Evolutionary conservation across 257 asterid genomes (phyloP).

Genomic region (Solanum neorickii): DNA sequence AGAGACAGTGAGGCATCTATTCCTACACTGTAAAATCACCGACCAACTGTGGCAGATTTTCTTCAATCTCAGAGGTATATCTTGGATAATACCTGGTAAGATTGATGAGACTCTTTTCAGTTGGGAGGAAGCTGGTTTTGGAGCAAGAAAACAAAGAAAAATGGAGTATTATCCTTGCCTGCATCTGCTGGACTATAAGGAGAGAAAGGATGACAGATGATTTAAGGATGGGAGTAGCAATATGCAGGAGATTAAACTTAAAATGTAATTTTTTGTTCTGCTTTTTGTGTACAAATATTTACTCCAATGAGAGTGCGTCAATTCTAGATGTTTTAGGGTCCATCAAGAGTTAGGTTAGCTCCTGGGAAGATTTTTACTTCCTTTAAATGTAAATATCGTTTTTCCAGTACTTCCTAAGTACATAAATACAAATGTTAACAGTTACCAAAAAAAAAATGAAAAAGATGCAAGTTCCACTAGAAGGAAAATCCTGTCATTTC

Average conservation of each 20-base stretch:
- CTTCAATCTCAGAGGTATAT: background rate
- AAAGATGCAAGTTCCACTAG: background rate
- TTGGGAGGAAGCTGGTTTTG: background rate
- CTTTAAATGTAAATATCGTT: background rate
- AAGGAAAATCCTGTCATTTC: background rate
- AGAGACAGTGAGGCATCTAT: background rate
- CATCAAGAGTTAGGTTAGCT: background rate
- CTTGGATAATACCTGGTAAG: background rate
- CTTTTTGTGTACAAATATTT: background rate
- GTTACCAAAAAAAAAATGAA: background rate
- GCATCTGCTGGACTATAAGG: background rate
- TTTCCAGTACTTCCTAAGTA: background rate
- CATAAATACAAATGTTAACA: background rate
- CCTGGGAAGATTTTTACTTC: background rate
- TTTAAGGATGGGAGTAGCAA: background rate
- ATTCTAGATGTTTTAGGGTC: background rate
- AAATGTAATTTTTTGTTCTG: background rate
- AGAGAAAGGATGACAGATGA: background rate
- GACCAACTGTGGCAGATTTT: background rate
- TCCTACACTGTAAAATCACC: background rate
- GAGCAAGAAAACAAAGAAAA: background rate
- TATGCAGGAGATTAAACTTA: background rate
- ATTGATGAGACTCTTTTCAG: background rate
- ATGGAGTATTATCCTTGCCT: background rate
- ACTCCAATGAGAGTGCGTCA: background rate